Conservation (phyloP, 148 eudicot species). For the Camellia lanceoleosa region DNA sequence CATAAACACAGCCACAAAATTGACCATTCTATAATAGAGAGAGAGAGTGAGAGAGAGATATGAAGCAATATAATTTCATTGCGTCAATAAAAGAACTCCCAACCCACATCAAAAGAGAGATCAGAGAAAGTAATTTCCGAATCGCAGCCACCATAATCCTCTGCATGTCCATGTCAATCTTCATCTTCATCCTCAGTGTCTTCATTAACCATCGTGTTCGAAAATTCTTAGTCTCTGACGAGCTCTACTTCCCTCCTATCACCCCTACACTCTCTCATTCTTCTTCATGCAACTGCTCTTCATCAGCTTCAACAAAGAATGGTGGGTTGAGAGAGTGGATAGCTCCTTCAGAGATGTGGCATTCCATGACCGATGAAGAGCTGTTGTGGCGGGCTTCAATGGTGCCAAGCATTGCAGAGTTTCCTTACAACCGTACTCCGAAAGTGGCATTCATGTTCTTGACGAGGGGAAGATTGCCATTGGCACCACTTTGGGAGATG, state of each 20-base stretch:
- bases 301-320: not conserved
- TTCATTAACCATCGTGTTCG: conserved; percentile 47
- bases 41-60: conserved; percentile 8
- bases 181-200: conserved; percentile 44
- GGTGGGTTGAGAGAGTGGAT: conserved; percentile 12
- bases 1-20: not conserved
- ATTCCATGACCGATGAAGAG: conserved; percentile 59
- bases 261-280: conserved; percentile 13
- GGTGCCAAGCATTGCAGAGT: conserved; percentile 29
- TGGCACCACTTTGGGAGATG: conserved; percentile 74
- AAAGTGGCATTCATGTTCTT: conserved; percentile 89
- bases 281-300: conserved; percentile 12
- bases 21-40: no score
- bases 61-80: conserved; percentile 6
- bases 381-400: conserved; percentile 61
- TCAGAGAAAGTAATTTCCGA: conserved; percentile 37
- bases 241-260: conserved; percentile 33
- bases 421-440: conserved; percentile 31
- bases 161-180: conserved; percentile 41
- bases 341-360: conserved; percentile 45
- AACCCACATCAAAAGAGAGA: conserved; percentile 24
- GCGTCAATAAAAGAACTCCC: conserved; percentile 22
- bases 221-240: conserved; percentile 38
- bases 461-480: conserved; percentile 52
- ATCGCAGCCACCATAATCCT: conserved; percentile 54